These are phyloP conservation scores for Cryptomeria japonica DNA, from an alignment of 75 land plant species.

Conservation along the genomic window DNA sequence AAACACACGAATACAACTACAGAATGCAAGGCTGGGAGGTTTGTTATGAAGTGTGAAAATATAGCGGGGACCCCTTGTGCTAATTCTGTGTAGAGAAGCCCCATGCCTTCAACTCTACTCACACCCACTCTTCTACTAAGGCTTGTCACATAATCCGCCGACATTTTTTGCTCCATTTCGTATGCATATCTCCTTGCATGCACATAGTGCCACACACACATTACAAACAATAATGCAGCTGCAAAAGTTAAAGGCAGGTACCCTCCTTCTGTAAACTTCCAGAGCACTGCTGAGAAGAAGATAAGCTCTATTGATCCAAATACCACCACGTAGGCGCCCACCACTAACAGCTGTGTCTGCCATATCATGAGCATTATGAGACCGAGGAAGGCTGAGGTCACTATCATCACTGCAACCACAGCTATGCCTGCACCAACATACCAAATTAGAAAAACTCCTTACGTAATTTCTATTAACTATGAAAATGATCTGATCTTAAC, in stretches of 20 bases:
- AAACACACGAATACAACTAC: conserved; percentile 60
- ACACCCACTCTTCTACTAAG: conserved; percentile 26
- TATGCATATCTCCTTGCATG: conserved; percentile 29
- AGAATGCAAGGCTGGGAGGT: conserved; percentile 59
- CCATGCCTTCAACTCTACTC: conserved; percentile 49
- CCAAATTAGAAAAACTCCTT: too few relatives aligned
- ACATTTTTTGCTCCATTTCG: conserved; percentile 55
- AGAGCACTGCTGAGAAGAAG: conserved; percentile 38
- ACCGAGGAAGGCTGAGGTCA: conserved; percentile 28
- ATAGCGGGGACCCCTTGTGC: conserved; percentile 67
- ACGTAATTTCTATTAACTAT: too few relatives aligned
- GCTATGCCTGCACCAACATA: conserved; percentile 26
- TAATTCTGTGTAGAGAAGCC: conserved; percentile 64
- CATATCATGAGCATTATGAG: conserved; percentile 51
- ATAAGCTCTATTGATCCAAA: conserved; percentile 25
- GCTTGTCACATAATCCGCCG: conserved; percentile 19
- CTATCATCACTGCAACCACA: conserved; percentile 37
- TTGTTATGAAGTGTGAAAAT: conserved; percentile 52
- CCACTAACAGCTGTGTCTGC: conserved; percentile 19
- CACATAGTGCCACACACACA: conserved; percentile 74
- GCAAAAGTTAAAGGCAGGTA: conserved; percentile 62
- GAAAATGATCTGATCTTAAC: too few relatives aligned
- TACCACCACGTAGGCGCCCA: conserved; percentile 18
- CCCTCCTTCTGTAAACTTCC: conserved; percentile 42
- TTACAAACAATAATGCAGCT: conserved; percentile 33